These are phyloP conservation scores for Sugiyamaella castrensis DNA, from an alignment of 1,139 yeast genomes.

Conservation along the genomic window DNA sequence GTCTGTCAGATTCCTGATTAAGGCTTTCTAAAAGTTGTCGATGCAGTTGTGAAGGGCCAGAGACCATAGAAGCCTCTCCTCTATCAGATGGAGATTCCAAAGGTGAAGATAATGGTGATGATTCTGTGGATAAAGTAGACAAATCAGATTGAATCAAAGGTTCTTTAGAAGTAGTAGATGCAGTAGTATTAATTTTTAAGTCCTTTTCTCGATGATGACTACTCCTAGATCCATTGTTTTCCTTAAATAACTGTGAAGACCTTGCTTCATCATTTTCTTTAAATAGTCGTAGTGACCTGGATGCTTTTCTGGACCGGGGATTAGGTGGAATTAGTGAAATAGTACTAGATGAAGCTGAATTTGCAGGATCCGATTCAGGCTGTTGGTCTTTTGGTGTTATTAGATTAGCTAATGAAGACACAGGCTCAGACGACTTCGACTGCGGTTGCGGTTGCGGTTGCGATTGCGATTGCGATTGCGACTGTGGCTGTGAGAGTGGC, in stretches of 20 bases:
- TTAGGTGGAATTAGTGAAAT: slow-evolving; percentile 5
- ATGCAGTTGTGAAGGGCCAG: slow-evolving; percentile 6
- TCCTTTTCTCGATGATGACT: too few relatives aligned
- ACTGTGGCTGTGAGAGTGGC: too few relatives aligned
- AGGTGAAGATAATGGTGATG: not conserved
- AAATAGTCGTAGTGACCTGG: slow-evolving; percentile 49
- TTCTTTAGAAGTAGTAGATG: too few relatives aligned
- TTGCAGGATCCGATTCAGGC: not conserved
- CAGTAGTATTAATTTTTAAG: too few relatives aligned
- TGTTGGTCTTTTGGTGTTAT: too few relatives aligned
- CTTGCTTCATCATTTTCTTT: slow-evolving; percentile 43
- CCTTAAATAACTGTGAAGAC: slow-evolving; percentile 48
- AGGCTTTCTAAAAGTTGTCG: slow-evolving; percentile 4
- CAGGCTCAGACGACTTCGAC: too few relatives aligned
- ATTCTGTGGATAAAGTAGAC: too few relatives aligned
- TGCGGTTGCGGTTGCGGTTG: too few relatives aligned
- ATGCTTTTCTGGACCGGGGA: slow-evolving; percentile 48
- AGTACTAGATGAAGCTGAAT: slow-evolving; percentile 3
- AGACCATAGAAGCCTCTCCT: too few relatives aligned
- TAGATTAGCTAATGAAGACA: too few relatives aligned
- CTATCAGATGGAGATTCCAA: not conserved
- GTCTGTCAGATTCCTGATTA: not conserved
- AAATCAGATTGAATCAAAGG: too few relatives aligned
- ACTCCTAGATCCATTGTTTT: slow-evolving; percentile 27
- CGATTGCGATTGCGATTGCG: too few relatives aligned